Base-by-base conservation (phyloP, 2,329 filamentous ascomycete genomes). In the Coleophoma eucalyptorum region DNA sequence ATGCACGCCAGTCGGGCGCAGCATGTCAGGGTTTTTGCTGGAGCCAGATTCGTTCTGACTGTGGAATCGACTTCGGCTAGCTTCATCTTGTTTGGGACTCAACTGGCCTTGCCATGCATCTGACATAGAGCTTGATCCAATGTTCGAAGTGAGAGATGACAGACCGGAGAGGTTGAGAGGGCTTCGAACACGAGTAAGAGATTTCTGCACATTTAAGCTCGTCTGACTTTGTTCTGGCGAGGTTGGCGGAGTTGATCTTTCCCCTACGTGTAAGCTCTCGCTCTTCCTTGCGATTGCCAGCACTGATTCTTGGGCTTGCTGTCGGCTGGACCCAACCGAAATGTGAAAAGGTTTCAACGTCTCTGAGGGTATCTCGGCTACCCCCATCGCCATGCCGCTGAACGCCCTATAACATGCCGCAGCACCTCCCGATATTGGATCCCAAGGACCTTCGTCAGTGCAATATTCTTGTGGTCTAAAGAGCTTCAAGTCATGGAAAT, bases 401-500 rank as follows among this genome's bases (percentile, higher is more conserved):
- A 92, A 72, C 20, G 91, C 90, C 4, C 87, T 86, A 32, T 94
- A 74, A 2, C 96, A 69, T 0, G 90, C 88, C 40, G 82, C 79
- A 0, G 89, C 83, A 16, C 82, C 86, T 19, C 88, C 89, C 10
- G 86, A 83, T 32, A 94, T 79, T 0, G 89, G 89, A 54, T 92
- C 89, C 58, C 80, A 82, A 0, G 89, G 89, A 48, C 90, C 86
- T 16, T 85, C 81, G 50, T 89, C 86, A 0, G 86, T 88, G 56
- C 86, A 81, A 66, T 92, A 90, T 65, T 93, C 88, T 47, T 70
- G 65, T 15, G 77, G 62, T 32, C 78, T 72, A 49, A 74, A 75
- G 77, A 91, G 68, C 62, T 89, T 89, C 21, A 93, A 67, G 57
- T 90, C 81, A 1, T 80, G 77, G 57, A 87, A 85, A 47, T 84